These are phyloP conservation scores for Fusarium guadeloupense DNA, from an alignment of 2,329 filamentous ascomycete species.

Conservation along the genomic window DNA sequence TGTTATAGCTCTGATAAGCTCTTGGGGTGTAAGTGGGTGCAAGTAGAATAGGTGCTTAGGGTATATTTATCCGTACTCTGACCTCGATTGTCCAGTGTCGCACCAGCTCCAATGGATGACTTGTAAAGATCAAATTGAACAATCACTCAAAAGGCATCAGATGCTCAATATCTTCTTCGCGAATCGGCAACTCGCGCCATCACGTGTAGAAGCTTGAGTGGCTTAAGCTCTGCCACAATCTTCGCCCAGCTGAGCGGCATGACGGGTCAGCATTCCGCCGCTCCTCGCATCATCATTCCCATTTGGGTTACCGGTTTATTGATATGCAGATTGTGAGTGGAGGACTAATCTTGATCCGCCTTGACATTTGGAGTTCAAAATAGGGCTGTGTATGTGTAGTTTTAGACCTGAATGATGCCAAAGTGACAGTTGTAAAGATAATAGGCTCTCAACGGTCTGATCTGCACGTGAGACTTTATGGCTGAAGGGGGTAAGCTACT, in stretches of 20 bases:
- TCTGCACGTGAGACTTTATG: not conserved
- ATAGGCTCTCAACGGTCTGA: not conserved
- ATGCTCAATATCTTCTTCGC: constrained; percentile 6
- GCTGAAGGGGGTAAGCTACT: too few relatives aligned
- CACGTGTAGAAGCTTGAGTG: constrained; percentile 33
- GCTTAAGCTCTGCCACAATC: constrained; percentile 20
- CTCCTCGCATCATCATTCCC: constrained; percentile 36
- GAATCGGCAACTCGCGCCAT: constrained; percentile 33
- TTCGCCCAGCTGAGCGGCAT: constrained; percentile 3
- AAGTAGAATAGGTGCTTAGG: not conserved
- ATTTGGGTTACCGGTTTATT: not conserved
- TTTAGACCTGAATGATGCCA: not conserved
- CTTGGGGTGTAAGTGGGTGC: not conserved
- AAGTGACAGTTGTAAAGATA: not conserved
- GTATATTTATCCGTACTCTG: not conserved
- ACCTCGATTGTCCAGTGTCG: not conserved
- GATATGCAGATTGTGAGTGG: not conserved
- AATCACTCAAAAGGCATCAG: constrained; percentile 6
- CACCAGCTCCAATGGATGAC: not conserved
- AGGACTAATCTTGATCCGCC: not conserved
- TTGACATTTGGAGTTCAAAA: not conserved
- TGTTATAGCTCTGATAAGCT: constrained; percentile 10
- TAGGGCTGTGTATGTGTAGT: not conserved
- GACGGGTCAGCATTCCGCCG: constrained; percentile 48
- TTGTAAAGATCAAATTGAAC: not conserved